Percentiles rank a stretch among this genome's conserved stretches.
Conservation (phyloP, 1,284 basidiomycete genomes). For the Cutaneotrichosporon sp. region DNA sequence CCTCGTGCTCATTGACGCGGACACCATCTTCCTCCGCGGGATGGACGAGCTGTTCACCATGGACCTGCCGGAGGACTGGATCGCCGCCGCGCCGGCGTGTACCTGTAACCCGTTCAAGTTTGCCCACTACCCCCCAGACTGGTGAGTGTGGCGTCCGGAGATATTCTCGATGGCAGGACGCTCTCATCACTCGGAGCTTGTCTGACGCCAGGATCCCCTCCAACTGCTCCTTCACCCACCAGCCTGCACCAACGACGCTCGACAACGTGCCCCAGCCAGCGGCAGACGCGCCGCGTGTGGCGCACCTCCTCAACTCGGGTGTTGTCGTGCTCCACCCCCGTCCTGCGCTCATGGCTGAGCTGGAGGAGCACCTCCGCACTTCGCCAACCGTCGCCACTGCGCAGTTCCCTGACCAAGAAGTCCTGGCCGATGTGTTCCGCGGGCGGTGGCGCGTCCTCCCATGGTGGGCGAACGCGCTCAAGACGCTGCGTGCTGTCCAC, state of each 20-base stretch:
- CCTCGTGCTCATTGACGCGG: constrained; percentile 81
- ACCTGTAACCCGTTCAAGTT: constrained; percentile 88
- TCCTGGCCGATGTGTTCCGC: constrained; percentile 76
- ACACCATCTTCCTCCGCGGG: constrained; percentile 83
- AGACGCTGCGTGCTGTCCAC: constrained; percentile 54
- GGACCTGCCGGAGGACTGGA: constrained; percentile 66
- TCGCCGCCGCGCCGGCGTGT: constrained; percentile 85
- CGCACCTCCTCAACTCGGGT: constrained; percentile 82
- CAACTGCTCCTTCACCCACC: constrained; percentile 80
- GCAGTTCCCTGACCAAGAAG: constrained; percentile 89
- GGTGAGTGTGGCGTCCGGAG: constrained; percentile 61
- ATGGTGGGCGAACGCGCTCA: constrained; percentile 57
- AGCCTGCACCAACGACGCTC: constrained; percentile 60
- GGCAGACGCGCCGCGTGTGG: constrained; percentile 65
- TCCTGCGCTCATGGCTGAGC: constrained; percentile 56
- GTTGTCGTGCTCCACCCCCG: constrained; percentile 80
- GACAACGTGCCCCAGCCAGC: constrained; percentile 55
- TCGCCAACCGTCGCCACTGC: constrained; percentile 70
- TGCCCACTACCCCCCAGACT: constrained; percentile 81
- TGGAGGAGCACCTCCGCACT: constrained; percentile 66
- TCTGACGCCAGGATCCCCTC: constrained; percentile 68
- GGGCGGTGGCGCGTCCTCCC: constrained; percentile 58
- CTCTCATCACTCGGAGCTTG: too few relatives aligned
- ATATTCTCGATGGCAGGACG: too few relatives aligned
- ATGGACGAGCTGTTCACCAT: constrained; percentile 91